A percentile compares a stretch with the other conserved stretches of the same genome.
Conservation (phyloP, 2,329 filamentous ascomycete species). For the Conoideocrella luteorostrata region DNA sequence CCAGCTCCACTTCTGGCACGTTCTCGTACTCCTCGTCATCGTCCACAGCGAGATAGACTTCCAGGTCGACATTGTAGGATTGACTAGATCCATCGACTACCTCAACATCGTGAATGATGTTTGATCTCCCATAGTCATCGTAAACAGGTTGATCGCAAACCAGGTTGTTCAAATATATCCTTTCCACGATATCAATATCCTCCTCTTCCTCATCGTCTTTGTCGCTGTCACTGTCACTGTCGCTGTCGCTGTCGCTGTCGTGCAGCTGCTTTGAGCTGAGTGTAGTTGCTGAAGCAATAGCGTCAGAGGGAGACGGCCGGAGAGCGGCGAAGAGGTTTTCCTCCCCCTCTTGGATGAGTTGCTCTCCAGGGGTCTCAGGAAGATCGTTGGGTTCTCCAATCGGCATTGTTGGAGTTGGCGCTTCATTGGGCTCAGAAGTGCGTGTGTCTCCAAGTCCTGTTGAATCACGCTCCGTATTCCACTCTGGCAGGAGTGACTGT, state of each 20-base stretch:
- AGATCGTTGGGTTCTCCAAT: too few species aligned
- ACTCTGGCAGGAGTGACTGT: constrained; percentile 21
- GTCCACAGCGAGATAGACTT: constrained; percentile 22
- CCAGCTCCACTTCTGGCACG: constrained; percentile 24
- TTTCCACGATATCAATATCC: constrained; percentile 9
- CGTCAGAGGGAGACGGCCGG: too few species aligned
- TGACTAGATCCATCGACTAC: constrained; percentile 11
- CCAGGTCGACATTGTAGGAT: constrained; percentile 18
- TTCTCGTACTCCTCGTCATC: constrained; percentile 16
- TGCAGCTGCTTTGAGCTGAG: not conserved
- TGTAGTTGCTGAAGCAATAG: too few species aligned
- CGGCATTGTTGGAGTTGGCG: not conserved
- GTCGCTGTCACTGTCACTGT: not conserved
- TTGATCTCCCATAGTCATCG: constrained; percentile 13
- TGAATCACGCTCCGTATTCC: constrained; percentile 9
- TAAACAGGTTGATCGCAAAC: constrained; percentile 14
- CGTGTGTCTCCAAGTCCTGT: not conserved
- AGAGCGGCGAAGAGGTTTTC: too few species aligned
- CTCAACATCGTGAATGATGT: constrained; percentile 23
- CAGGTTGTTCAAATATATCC: constrained; percentile 15
- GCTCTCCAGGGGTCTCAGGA: too few species aligned
- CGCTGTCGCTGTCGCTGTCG: constrained; percentile 3
- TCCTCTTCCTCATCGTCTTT: constrained; percentile 10
- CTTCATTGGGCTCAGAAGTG: too few species aligned
- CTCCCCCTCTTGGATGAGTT: too few species aligned